Percentiles rank a stretch among this genome's conserved stretches.
Evolutionary conservation across 345 rosid species (phyloP).

Genomic region (Rhodomyrtus tomentosa): DNA sequence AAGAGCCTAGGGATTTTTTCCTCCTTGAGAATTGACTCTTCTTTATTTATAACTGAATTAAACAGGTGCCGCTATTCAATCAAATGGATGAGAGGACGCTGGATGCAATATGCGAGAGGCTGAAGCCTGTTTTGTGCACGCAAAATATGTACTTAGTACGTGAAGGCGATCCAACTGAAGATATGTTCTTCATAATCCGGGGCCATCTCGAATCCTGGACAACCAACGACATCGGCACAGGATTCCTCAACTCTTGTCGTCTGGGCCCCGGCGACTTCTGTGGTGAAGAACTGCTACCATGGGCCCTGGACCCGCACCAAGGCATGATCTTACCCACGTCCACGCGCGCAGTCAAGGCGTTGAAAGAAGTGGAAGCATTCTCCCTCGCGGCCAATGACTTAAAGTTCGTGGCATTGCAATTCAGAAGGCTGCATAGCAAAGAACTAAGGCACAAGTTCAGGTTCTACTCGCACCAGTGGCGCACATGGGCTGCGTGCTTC

Average conservation of each 20-base stretch:
- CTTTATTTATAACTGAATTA: not conserved
- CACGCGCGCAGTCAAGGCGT: slow-evolving; percentile 9
- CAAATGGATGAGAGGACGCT: slow-evolving; percentile 14
- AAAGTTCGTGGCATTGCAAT: slow-evolving; percentile 16
- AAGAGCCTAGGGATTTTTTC: not conserved
- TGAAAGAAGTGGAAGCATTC: slow-evolving; percentile 15
- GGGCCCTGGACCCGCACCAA: slow-evolving; percentile 10
- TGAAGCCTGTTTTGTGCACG: slow-evolving; percentile 6
- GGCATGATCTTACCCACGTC: slow-evolving; percentile 10
- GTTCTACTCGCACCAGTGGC: slow-evolving; percentile 14
- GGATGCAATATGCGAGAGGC: slow-evolving; percentile 20
- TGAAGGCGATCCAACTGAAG: slow-evolving; percentile 15
- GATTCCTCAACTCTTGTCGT: not conserved
- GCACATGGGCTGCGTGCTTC: slow-evolving; percentile 20
- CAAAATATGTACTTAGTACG: slow-evolving; percentile 4
- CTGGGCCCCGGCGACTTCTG: not conserved
- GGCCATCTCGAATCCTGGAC: slow-evolving; percentile 12
- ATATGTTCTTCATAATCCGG: slow-evolving; percentile 20
- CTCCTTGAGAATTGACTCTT: not conserved
- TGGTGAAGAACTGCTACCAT: slow-evolving; percentile 15
- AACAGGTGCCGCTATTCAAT: slow-evolving; percentile 17
- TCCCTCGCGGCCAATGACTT: slow-evolving; percentile 12
- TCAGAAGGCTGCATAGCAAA: slow-evolving; percentile 10
- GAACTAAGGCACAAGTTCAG: slow-evolving; percentile 11
- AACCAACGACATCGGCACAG: slow-evolving; percentile 4